Conservation (phyloP, 495 filamentous ascomycete species). For the Penicillium tannophilum region DNA sequence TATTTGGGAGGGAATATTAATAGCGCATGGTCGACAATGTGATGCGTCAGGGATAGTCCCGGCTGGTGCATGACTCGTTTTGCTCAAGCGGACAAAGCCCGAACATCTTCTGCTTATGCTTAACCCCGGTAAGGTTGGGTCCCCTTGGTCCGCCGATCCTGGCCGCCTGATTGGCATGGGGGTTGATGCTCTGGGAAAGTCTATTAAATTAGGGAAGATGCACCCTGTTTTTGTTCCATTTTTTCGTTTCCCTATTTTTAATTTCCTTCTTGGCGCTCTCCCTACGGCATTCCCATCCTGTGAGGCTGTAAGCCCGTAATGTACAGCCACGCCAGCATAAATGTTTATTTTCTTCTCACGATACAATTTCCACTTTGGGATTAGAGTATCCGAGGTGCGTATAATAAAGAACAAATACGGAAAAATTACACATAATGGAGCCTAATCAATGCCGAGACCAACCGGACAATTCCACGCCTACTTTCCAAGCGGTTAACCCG, state of each 20-base stretch:
- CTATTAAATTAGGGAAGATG: slow-evolving; percentile 21
- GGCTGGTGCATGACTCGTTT: slow-evolving; percentile 28
- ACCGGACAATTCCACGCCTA: slow-evolving; percentile 1
- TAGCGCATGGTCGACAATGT: slow-evolving; percentile 16
- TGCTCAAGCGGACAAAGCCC: slow-evolving; percentile 25
- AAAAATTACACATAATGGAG: neutral
- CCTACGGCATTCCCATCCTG: slow-evolving; percentile 7
- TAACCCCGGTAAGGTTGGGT: slow-evolving; percentile 51
- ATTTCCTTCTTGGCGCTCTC: neutral
- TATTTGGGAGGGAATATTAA: neutral
- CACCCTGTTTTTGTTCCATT: slow-evolving; percentile 13
- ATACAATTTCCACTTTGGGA: neutral
- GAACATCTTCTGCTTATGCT: slow-evolving; percentile 43
- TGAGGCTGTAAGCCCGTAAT: slow-evolving; percentile 12
- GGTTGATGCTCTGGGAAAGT: slow-evolving; percentile 20
- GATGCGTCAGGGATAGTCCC: slow-evolving; percentile 30
- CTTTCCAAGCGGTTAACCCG: slow-evolving; percentile 1
- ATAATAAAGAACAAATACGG: slow-evolving; percentile 1
- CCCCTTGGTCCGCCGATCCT: slow-evolving; percentile 32
- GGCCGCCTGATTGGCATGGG: slow-evolving; percentile 25
- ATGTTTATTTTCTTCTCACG: neutral
- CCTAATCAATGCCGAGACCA: slow-evolving; percentile 3
- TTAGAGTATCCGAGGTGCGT: neutral
- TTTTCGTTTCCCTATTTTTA: neutral
- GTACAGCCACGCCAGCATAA: neutral